Evolutionary conservation across 805 yeast species (phyloP), one percentile per base, ranked within the genome.

Genomic region (Monosporozyma servazzii): DNA sequence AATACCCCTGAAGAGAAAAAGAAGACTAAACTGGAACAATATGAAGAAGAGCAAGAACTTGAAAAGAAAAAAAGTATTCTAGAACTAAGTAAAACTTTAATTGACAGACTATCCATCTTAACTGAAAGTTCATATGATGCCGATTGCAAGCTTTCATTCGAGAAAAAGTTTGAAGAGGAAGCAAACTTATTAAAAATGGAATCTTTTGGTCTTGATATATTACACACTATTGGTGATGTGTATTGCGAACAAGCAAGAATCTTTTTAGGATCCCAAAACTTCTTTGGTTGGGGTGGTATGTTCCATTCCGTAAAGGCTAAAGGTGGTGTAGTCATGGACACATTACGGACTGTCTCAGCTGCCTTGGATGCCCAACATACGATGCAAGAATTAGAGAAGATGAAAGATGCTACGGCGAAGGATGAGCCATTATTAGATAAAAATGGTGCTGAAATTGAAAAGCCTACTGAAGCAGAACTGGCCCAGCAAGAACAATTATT

Each of bases 141-240:
- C 0, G 87, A 81, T 31, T 82, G 89, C 40, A 74, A 84, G 49
- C 65, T 67, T 6, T 75, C 84, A 0, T 91, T 88, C 66, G 70
- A 75, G 53, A 75, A 74, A 51, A 84, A 86, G 64, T 76, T 86
- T 58, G 75, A 75, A 54, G 81, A 83, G 60, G 98, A 93, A 67
- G 96, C 95, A 15, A 93, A 90, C 63, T 73, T 81, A 29, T 72
- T 86, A 56, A 86, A 85, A 59, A 78, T 84, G 80, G 93, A 86
- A 66, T 84, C 91, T 21, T 86, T 86, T 68, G 95, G 95, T n/a
- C 68, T 85, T 31, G 89, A 86, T 61, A 84, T 86, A 36, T 74
- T 87, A 47, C 93, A 86, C 58, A 77, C 87, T 0, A 77, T 86
- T 50, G 95, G 93, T 23, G 75, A 78, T 49, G 78, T 83, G 2